Conservation (phyloP, 495 filamentous ascomycete genomes). For the Penicillium coffeae region DNA sequence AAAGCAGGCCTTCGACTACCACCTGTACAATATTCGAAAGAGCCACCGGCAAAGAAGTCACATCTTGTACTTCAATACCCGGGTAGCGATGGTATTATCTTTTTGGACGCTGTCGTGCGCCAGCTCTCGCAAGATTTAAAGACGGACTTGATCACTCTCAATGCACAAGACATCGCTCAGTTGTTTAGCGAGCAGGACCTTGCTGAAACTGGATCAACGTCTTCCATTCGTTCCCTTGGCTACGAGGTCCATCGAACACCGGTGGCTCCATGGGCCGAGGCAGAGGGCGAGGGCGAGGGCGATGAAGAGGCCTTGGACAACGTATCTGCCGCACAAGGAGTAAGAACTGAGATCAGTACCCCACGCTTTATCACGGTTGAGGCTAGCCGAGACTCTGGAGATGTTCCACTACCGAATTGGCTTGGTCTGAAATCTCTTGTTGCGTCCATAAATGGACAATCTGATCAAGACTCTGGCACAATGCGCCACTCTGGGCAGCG, state of each 20-base stretch:
- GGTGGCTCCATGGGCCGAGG: slow-evolving; percentile 30
- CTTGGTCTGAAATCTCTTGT: slow-evolving; percentile 36
- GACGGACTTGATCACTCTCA: slow-evolving; percentile 75
- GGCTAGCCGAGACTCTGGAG: slow-evolving; percentile 28
- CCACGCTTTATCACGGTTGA: slow-evolving; percentile 42
- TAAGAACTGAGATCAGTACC: slow-evolving; percentile 15
- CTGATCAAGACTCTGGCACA: slow-evolving; percentile 18
- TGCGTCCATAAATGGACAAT: slow-evolving; percentile 33
- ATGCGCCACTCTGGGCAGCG: slow-evolving; percentile 15
- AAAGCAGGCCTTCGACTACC: slow-evolving; percentile 40
- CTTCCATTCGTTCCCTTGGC: slow-evolving; percentile 54
- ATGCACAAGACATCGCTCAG: slow-evolving; percentile 75
- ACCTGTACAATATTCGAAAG: slow-evolving; percentile 38
- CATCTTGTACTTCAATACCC: slow-evolving; percentile 66
- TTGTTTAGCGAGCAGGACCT: slow-evolving; percentile 70
- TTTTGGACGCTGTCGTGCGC: slow-evolving; percentile 57
- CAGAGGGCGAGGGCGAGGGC: slow-evolving; percentile 35
- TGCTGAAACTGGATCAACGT: slow-evolving; percentile 34
- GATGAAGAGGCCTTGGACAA: slow-evolving; percentile 40
- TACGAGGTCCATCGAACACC: slow-evolving; percentile 55
- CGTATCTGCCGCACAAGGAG: slow-evolving; percentile 16
- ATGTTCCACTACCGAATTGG: slow-evolving; percentile 34
- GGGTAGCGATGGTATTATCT: slow-evolving; percentile 50
- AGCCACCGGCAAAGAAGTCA: slow-evolving; percentile 54
- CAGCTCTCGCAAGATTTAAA: slow-evolving; percentile 54